A percentile compares a stretch with the other conserved stretches of the same genome.
phyloP scores from a whole-genome alignment of 371 early-diverging fungal species.

The Blakeslea trispora region DNA sequence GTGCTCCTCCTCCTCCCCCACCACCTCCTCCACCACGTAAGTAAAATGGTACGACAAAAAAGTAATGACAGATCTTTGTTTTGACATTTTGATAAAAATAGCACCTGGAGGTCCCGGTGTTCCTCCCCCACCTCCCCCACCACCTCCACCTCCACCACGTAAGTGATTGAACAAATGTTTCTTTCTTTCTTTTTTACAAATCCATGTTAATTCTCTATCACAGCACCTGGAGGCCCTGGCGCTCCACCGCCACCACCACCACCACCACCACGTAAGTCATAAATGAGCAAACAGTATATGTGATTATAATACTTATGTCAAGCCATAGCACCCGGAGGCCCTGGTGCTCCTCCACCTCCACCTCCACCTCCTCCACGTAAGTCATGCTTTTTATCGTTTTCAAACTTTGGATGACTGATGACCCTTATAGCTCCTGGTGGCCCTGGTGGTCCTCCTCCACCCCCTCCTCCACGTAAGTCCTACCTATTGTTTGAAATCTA shows the following conservation, averaged over 20 bases:
- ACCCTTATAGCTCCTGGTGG: slow-evolving; percentile 11
- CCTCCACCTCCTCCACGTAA: slow-evolving; percentile 8
- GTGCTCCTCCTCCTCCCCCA: slow-evolving; percentile 15
- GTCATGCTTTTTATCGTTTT: too few species aligned
- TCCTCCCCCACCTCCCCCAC: slow-evolving; percentile 15
- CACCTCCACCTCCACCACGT: slow-evolving; percentile 32
- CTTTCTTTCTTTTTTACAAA: not conserved
- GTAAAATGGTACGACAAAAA: not conserved
- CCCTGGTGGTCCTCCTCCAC: slow-evolving; percentile 26
- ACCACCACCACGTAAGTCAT: slow-evolving; percentile 9
- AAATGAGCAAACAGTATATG: not conserved
- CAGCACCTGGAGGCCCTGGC: slow-evolving; percentile 6
- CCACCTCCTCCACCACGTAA: slow-evolving; percentile 23
- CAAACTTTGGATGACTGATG: too few species aligned
- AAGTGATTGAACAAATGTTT: not conserved
- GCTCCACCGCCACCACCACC: slow-evolving; percentile 23
- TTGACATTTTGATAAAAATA: not conserved
- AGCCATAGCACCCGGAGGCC: slow-evolving; percentile 2
- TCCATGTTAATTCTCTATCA: too few species aligned
- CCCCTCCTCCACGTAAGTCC: slow-evolving; percentile 25
- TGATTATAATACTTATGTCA: not conserved
- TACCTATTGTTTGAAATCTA: too few species aligned
- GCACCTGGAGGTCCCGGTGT: slow-evolving; percentile 11
- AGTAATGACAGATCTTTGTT: too few species aligned
- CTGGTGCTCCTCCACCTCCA: not conserved